Evolutionary conservation across 305 asterid genomes (phyloP), one percentile per base, ranked within the genome.

Genomic region (Solanum hybrid): DNA sequence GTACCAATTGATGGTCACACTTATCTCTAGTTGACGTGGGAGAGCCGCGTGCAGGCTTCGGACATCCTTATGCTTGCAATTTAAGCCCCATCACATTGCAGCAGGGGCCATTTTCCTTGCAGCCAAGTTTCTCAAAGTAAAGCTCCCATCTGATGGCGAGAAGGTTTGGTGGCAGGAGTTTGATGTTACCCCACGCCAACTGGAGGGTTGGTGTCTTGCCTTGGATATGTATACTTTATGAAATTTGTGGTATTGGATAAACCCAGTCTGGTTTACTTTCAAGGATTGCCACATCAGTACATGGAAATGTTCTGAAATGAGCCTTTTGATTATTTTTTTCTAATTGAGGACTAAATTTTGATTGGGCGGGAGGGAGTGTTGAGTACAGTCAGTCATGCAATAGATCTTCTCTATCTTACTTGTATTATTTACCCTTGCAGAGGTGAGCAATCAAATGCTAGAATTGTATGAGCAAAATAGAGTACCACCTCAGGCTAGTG

Each of bases 91-190:
- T 90, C 99, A 97, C 94, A 95, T 97, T 90, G 99, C 99, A 90
- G 99, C 99, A 89, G 99, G 99, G 93, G 99, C 99, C 89, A 97
- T 97, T 92, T 97, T 97, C 90, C 99, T 97, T 81, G 99, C 99
- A 91, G 99, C 99, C 93, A 97, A 97, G 95, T 97, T 97, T 92
- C 99, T 97, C 89, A 95, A 95, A 95, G 99, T 97, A 89, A 97
- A 97, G 98, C 99, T 97, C 93, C 99, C 99, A 76, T 92, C 95
- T 92, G 99, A 97, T 76, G 96, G 97, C 31, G 99, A 96, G 94
- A 96, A 96, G 95, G 96, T 95, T 92, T 97, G 99, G 99, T 97
- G 99, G 99, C 99, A 96, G 93, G 99, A 97, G 95, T 96, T 97
- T 93, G 99, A 97, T 92, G 99, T 97, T 93, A 97, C 98, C 93